Conservation (phyloP, 2,329 filamentous ascomycete genomes). For the Massarina eburnea region DNA sequence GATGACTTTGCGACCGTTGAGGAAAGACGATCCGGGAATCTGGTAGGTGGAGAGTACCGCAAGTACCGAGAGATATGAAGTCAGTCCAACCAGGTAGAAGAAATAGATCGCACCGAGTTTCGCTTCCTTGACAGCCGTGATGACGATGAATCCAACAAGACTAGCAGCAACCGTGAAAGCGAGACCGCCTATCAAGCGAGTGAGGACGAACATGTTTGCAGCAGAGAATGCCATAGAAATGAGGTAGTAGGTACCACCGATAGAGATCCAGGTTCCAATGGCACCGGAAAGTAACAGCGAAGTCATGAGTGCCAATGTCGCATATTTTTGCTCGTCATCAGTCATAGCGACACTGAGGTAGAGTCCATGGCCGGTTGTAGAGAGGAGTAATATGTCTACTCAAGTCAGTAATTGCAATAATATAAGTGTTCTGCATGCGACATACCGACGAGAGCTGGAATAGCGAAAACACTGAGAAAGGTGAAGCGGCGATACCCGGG, state of each 20-base stretch:
- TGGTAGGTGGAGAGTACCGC: slow-evolving; percentile 50
- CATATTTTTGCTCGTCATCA: slow-evolving; percentile 51
- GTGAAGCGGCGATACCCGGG: slow-evolving; percentile 56
- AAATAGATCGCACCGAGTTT: slow-evolving; percentile 59
- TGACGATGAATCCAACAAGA: slow-evolving; percentile 55
- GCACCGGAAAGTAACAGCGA: slow-evolving; percentile 62
- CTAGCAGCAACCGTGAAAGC: slow-evolving; percentile 55
- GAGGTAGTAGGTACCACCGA: slow-evolving; percentile 64
- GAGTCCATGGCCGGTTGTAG: slow-evolving; percentile 60
- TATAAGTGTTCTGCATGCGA: neutral
- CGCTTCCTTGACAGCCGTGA: slow-evolving; percentile 47
- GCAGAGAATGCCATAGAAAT: slow-evolving; percentile 58
- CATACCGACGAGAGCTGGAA: slow-evolving; percentile 58
- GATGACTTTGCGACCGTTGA: slow-evolving; percentile 60
- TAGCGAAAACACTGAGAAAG: slow-evolving; percentile 63
- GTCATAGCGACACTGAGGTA: slow-evolving; percentile 63
- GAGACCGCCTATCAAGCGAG: slow-evolving; percentile 55
- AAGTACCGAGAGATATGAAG: slow-evolving; percentile 61
- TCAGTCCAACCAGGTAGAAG: slow-evolving; percentile 60
- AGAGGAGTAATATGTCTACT: slow-evolving; percentile 59
- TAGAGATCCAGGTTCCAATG: slow-evolving; percentile 65
- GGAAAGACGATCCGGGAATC: slow-evolving; percentile 56
- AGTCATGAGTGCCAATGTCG: slow-evolving; percentile 61
- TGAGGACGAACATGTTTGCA: slow-evolving; percentile 58
- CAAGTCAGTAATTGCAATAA: slow-evolving; percentile 7